phyloP scores from a whole-genome alignment of 768 basidiomycete genomes.

The Trametes cinnabarina region DNA sequence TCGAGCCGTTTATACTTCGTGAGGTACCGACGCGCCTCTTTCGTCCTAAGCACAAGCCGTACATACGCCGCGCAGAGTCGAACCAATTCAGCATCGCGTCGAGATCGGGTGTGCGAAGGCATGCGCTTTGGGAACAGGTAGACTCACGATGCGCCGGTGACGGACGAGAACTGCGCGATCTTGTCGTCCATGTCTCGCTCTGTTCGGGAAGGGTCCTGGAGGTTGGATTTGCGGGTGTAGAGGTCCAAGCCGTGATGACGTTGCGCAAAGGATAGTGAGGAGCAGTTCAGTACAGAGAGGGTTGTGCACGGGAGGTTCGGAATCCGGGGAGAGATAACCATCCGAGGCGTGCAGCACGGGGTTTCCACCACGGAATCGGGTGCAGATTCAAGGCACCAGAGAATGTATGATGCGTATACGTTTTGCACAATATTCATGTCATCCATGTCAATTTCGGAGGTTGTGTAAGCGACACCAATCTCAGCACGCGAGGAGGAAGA shows the following conservation, averaged over 20 bases:
- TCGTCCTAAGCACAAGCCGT: constrained; percentile 28
- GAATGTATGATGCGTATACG: not conserved
- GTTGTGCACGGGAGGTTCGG: not conserved
- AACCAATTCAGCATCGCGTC: not conserved
- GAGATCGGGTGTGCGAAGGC: not conserved
- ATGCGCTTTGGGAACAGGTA: not conserved
- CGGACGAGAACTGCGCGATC: constrained; percentile 56
- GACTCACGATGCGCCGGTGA: constrained; percentile 71
- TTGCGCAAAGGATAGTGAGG: no score
- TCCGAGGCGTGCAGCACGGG: not conserved
- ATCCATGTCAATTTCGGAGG: no score
- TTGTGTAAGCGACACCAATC: no score
- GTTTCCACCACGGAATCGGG: constrained; percentile 1
- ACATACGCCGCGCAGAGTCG: not conserved
- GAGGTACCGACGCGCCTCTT: constrained; percentile 66
- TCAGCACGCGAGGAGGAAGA: no score
- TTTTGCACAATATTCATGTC: no score
- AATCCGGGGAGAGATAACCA: not conserved
- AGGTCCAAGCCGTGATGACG: no score
- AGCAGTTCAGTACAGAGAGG: no score
- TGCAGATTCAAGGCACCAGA: not conserved
- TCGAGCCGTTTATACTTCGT: constrained; percentile 71
- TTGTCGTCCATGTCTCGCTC: constrained; percentile 40
- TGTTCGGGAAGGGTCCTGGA: constrained; percentile 6
- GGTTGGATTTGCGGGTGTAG: not conserved